Evolutionary conservation across 1,284 basidiomycete species (phyloP).

Genomic region (Apiotrichum sp.): DNA sequence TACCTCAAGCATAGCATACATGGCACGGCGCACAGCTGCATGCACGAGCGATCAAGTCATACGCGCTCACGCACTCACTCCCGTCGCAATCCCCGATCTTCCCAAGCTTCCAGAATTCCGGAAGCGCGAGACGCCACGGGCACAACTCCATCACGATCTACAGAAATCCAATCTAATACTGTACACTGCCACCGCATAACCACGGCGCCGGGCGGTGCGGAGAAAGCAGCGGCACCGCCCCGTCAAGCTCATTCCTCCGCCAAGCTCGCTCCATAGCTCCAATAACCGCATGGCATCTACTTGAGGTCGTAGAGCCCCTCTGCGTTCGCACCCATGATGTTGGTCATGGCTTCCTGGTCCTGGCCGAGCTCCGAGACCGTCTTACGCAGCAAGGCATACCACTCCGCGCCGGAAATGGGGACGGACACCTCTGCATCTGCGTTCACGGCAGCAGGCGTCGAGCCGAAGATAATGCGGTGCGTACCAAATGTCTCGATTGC

Average conservation of each 20-base stretch:
- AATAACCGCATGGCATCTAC: not conserved
- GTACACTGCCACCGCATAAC: not conserved
- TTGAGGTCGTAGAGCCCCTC: not conserved
- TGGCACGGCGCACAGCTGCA: too few species aligned
- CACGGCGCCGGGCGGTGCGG: too few species aligned
- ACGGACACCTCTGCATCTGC: slow-evolving; percentile 30
- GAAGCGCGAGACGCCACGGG: not conserved
- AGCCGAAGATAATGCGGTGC: slow-evolving; percentile 56
- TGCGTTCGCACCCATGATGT: slow-evolving; percentile 37
- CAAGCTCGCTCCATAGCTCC: too few species aligned
- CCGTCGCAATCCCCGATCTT: too few species aligned
- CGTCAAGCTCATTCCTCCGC: too few species aligned
- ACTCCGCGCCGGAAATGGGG: slow-evolving; percentile 55
- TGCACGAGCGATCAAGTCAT: too few species aligned
- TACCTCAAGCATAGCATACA: too few species aligned
- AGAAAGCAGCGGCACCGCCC: too few species aligned
- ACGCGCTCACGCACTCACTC: too few species aligned
- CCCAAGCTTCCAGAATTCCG: too few species aligned
- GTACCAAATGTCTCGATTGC: slow-evolving; percentile 63
- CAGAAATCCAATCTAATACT: slow-evolving; percentile 1
- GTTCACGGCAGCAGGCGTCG: slow-evolving; percentile 45
- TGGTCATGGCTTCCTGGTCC: slow-evolving; percentile 61
- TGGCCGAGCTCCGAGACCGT: slow-evolving; percentile 74
- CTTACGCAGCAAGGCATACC: slow-evolving; percentile 75
- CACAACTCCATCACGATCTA: not conserved